phyloP scores from a whole-genome alignment of 1,284 basidiomycete genomes.

The Mycosarcoma maydis region DNA sequence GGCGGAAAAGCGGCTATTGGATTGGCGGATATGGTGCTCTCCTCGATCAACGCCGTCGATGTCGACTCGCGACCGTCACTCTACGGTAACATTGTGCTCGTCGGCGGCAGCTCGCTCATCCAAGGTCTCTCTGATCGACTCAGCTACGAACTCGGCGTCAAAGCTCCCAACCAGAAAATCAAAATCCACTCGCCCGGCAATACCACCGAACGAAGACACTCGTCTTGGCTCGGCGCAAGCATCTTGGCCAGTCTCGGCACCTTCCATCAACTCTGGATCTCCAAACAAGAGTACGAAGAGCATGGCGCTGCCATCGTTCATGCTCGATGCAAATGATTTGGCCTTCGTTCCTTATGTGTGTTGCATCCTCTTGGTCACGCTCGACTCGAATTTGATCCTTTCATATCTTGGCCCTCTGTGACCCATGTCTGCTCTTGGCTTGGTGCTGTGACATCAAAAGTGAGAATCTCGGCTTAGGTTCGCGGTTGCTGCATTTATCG shows the following conservation, averaged over 20 bases:
- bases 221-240: constrained; percentile 63
- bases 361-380: too few species aligned
- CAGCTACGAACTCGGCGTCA: constrained; percentile 78
- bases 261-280: constrained; percentile 67
- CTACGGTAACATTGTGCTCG: constrained; percentile 90
- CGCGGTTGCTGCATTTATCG: too few species aligned
- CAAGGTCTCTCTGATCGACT: constrained; percentile 87
- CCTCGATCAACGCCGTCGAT: constrained; percentile 85
- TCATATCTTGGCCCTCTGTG: too few species aligned
- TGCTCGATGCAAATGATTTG: constrained; percentile 58
- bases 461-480: too few species aligned
- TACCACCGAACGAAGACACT: constrained; percentile 61
- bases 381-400: too few species aligned
- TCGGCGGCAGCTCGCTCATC: constrained; percentile 88
- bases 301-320: constrained; percentile 64
- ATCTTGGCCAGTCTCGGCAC: constrained; percentile 64
- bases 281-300: constrained; percentile 65
- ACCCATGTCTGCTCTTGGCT: too few species aligned
- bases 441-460: too few species aligned
- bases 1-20: constrained; percentile 30
- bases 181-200: constrained; percentile 66
- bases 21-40: constrained; percentile 73
- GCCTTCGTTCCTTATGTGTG: not conserved
- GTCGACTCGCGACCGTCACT: constrained; percentile 89
- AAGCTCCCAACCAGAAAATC: constrained; percentile 75